Evolutionary conservation across 1,284 basidiomycete species (phyloP).

Genomic region (Marasmius oreades): DNA sequence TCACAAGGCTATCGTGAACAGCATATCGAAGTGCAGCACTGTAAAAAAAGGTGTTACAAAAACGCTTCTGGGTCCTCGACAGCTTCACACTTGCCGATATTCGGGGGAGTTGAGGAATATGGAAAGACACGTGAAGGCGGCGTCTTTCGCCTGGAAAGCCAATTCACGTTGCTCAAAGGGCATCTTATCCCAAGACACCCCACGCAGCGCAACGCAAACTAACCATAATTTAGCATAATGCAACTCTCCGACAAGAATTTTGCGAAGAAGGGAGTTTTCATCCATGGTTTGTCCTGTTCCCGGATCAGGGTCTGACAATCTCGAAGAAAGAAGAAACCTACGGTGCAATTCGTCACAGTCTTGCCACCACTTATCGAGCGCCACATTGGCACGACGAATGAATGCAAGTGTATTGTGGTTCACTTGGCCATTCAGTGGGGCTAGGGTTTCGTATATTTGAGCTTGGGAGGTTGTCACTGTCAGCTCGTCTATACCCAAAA

Average conservation of each 20-base stretch:
- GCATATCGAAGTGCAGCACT: constrained; percentile 83
- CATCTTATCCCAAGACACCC: constrained; percentile 93
- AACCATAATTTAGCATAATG: constrained; percentile 93
- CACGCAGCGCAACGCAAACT: constrained; percentile 86
- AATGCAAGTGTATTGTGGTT: constrained; percentile 82
- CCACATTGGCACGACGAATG: constrained; percentile 80
- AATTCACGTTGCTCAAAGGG: constrained; percentile 90
- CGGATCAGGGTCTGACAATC: constrained; percentile 6
- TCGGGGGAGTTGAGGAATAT: constrained; percentile 77
- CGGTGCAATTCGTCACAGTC: constrained; percentile 85
- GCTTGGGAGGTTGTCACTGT: constrained; percentile 41
- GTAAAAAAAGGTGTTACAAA: constrained; percentile 10
- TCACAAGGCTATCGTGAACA: constrained; percentile 90
- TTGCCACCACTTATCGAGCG: constrained; percentile 85
- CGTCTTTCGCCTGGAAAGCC: constrained; percentile 91
- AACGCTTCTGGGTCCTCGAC: not conserved
- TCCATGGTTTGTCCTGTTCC: constrained; percentile 72
- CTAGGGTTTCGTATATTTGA: constrained; percentile 86
- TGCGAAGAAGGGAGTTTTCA: constrained; percentile 80
- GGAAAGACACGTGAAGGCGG: constrained; percentile 79
- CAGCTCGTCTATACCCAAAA: not conserved
- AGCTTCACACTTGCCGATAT: constrained; percentile 52
- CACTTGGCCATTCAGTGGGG: constrained; percentile 82
- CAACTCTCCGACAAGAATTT: constrained; percentile 83
- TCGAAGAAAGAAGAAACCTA: constrained; percentile 28